Evolutionary conservation across 257 asterid genomes (phyloP).

Genomic region (Gentiana dahurica): DNA sequence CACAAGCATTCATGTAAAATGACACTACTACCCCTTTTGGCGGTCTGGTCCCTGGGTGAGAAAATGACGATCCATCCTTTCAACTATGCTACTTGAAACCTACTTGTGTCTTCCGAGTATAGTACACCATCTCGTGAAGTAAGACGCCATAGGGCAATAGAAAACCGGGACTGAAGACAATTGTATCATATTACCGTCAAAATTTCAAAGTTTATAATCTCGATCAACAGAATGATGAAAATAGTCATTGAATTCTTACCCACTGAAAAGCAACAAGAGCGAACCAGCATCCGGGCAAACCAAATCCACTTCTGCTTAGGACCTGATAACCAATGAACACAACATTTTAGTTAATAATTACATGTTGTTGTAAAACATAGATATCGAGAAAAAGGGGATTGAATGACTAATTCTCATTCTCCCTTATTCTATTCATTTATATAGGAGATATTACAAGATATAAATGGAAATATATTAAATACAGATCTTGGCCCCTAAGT

Average conservation of each 20-base stretch:
- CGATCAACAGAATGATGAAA: neutral
- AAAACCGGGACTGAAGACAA: conserved; percentile 60
- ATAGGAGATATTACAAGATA: too few species aligned
- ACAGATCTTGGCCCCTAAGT: too few species aligned
- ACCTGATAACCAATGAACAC: conserved; percentile 26
- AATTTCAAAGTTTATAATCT: neutral
- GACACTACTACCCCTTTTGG: too few species aligned
- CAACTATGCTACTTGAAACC: conserved; percentile 30
- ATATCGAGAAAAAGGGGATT: too few species aligned
- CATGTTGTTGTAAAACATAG: too few species aligned
- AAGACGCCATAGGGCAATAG: conserved; percentile 61
- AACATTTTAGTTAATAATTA: too few species aligned
- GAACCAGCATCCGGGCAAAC: conserved; percentile 81
- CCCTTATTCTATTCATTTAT: too few species aligned
- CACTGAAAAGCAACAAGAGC: conserved; percentile 88
- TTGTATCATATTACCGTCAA: neutral
- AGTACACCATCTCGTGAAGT: conserved; percentile 48
- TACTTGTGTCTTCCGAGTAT: conserved; percentile 32
- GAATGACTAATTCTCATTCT: too few species aligned
- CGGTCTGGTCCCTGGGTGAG: too few species aligned
- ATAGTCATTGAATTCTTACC: conserved; percentile 23
- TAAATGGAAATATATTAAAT: too few species aligned
- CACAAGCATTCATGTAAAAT: too few species aligned
- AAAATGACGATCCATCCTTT: neutral
- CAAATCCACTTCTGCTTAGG: conserved; percentile 59